phyloP scores from a whole-genome alignment of 2,329 filamentous ascomycete genomes.

The Tothia fuscella region DNA sequence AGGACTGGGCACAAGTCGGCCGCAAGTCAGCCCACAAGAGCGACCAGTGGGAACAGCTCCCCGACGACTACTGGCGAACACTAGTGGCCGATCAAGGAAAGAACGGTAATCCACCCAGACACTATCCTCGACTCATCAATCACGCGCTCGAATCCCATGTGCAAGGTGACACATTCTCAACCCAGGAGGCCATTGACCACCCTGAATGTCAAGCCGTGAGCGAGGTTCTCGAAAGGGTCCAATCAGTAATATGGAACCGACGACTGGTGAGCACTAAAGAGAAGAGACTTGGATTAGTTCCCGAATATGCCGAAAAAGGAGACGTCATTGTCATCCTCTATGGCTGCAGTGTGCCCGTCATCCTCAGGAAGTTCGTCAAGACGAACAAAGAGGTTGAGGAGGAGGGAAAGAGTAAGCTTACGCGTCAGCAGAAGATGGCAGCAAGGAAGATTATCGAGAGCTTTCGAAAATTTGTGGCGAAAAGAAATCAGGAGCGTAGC shows the following conservation, averaged over 20 bases:
- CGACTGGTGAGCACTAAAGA: not conserved
- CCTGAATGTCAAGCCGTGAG: not conserved
- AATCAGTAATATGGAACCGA: constrained; percentile 11
- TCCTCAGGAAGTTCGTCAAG: constrained; percentile 1
- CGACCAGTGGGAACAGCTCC: no score
- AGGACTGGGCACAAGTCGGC: not conserved
- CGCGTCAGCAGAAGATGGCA: not conserved
- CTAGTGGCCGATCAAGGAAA: constrained; percentile 5
- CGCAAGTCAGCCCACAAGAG: not conserved
- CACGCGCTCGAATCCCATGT: constrained; percentile 4
- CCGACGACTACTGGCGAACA: constrained; percentile 19
- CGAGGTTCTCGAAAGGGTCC: constrained; percentile 6
- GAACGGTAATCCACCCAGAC: constrained; percentile 2
- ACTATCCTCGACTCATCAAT: constrained; percentile 4
- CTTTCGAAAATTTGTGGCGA: no score
- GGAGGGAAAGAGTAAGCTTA: not conserved
- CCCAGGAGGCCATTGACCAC: constrained; percentile 3
- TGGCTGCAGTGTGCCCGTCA: constrained; percentile 10
- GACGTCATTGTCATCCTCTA: constrained; percentile 8
- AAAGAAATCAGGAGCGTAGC: no score
- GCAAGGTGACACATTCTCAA: constrained; percentile 9
- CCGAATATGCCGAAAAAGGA: not conserved
- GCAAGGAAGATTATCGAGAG: not conserved
- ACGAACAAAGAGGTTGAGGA: not conserved
- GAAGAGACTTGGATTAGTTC: constrained; percentile 2